phyloP scores from a whole-genome alignment of 1,139 yeast species.

The Magnusiomyces magnusii region DNA sequence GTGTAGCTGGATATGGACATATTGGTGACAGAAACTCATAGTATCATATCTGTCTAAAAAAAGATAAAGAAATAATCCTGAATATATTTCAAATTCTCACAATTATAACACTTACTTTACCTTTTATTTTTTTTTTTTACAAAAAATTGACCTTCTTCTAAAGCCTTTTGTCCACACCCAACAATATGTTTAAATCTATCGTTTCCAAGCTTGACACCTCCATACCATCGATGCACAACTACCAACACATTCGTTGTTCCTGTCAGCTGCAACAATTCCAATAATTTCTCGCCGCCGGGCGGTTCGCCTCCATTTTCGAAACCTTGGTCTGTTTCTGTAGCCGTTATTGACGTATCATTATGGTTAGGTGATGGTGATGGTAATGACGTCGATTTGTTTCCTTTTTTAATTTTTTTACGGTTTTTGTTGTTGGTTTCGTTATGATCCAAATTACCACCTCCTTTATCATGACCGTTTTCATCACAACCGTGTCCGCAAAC shows the following conservation, averaged over 20 bases:
- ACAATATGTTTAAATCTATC: conserved; percentile 79
- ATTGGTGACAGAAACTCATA: no score
- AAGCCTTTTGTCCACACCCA: conserved; percentile 71
- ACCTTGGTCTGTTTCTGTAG: conserved; percentile 15
- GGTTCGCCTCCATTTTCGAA: conserved; percentile 77
- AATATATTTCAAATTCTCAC: no score
- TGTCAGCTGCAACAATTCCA: conserved; percentile 55
- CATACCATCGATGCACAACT: conserved; percentile 87
- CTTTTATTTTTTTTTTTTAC: conserved; percentile 8
- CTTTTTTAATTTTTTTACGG: not conserved
- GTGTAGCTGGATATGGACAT: no score
- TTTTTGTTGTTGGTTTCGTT: not conserved
- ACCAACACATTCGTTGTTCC: conserved; percentile 75
- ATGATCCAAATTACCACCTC: no score
- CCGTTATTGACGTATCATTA: not conserved
- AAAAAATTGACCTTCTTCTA: conserved; percentile 48
- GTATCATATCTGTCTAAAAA: no score
- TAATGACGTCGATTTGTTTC: not conserved
- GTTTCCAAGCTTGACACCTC: conserved; percentile 83
- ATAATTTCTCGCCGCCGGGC: conserved; percentile 72
- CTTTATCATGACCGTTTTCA: no score
- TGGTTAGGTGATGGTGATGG: no score
- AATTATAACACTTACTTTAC: no score
- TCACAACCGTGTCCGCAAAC: not conserved
- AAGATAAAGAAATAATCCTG: not conserved